These are phyloP conservation scores for Porphyrellus cyaneotinctus DNA, from an alignment of 768 basidiomycete species.

Conservation along the genomic window DNA sequence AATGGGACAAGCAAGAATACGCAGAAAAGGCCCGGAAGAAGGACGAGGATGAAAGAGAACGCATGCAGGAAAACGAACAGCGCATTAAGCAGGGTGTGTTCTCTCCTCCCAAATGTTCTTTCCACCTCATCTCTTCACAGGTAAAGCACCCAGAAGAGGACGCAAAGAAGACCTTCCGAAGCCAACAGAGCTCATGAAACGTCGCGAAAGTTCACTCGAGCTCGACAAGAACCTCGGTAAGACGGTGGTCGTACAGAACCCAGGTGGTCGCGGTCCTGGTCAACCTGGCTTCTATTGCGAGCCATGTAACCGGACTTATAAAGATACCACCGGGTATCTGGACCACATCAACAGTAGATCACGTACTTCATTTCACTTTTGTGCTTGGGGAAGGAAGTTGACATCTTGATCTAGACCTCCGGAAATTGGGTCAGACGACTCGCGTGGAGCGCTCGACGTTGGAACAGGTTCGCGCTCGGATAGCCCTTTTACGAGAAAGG, in stretches of 20 bases:
- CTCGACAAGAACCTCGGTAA: conserved; percentile 94
- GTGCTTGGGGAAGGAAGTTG: not conserved
- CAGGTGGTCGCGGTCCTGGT: conserved; percentile 77
- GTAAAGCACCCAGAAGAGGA: conserved; percentile 75
- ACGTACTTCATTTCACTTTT: conserved; percentile 54
- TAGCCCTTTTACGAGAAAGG: conserved; percentile 81
- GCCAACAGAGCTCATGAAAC: conserved; percentile 90
- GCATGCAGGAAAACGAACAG: conserved; percentile 84
- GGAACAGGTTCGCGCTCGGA: conserved; percentile 87
- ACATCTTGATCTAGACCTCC: conserved; percentile 59
- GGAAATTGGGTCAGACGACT: conserved; percentile 93
- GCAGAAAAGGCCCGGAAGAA: conserved; percentile 78
- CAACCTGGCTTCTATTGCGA: conserved; percentile 95
- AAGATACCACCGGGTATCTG: conserved; percentile 90
- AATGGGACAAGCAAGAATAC: conserved; percentile 95
- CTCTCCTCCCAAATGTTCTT: not conserved
- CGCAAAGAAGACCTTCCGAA: conserved; percentile 76
- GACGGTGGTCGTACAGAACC: conserved; percentile 89
- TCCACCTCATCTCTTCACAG: conserved; percentile 35
- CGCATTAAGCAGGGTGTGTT: conserved; percentile 73
- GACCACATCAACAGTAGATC: conserved; percentile 94
- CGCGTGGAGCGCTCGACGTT: conserved; percentile 86
- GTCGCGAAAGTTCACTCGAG: conserved; percentile 77
- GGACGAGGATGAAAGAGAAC: conserved; percentile 73
- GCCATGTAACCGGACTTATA: conserved; percentile 84